Conservation (phyloP, 495 filamentous ascomycete genomes). For the Lasiosphaeria miniovina region DNA sequence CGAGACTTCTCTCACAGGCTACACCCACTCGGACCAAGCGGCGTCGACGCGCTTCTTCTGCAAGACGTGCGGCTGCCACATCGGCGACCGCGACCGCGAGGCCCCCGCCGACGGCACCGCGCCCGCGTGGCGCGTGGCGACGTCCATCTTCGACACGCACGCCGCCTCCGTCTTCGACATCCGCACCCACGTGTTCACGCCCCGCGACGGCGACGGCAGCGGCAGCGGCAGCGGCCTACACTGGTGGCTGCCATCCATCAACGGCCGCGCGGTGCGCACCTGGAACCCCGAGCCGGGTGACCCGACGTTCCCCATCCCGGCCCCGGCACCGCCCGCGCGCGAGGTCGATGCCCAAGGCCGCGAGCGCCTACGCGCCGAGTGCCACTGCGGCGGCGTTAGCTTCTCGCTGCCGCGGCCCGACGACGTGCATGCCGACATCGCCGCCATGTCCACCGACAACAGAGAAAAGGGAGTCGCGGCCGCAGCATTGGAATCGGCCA, state of each 20-base stretch:
- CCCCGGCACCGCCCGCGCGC: slow-evolving; percentile 7
- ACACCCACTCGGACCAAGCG: slow-evolving; percentile 42
- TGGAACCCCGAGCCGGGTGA: slow-evolving; percentile 22
- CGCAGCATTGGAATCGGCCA: too few relatives aligned
- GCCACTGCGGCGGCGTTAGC: slow-evolving; percentile 45
- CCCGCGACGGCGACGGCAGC: background rate
- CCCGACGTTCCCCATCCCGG: slow-evolving; percentile 18
- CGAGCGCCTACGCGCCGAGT: slow-evolving; percentile 35
- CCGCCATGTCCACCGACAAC: slow-evolving; percentile 13
- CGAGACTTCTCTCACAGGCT: slow-evolving; percentile 43
- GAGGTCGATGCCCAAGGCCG: slow-evolving; percentile 19
- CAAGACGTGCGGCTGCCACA: slow-evolving; percentile 61
- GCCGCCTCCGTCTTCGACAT: slow-evolving; percentile 37
- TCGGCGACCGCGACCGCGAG: slow-evolving; percentile 45
- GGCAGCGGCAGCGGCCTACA: slow-evolving; percentile 24
- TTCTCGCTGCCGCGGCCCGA: slow-evolving; percentile 40
- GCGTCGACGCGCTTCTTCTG: slow-evolving; percentile 63
- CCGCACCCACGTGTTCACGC: slow-evolving; percentile 39
- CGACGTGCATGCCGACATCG: slow-evolving; percentile 4
- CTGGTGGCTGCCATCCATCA: slow-evolving; percentile 42
- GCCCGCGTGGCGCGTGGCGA: slow-evolving; percentile 29
- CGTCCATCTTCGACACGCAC: slow-evolving; percentile 29
- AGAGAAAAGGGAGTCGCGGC: too few relatives aligned
- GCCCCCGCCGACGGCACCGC: slow-evolving; percentile 28
- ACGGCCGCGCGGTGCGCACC: slow-evolving; percentile 30